Conservation (phyloP, 768 basidiomycete species). For the Amanita subjunquillea region DNA sequence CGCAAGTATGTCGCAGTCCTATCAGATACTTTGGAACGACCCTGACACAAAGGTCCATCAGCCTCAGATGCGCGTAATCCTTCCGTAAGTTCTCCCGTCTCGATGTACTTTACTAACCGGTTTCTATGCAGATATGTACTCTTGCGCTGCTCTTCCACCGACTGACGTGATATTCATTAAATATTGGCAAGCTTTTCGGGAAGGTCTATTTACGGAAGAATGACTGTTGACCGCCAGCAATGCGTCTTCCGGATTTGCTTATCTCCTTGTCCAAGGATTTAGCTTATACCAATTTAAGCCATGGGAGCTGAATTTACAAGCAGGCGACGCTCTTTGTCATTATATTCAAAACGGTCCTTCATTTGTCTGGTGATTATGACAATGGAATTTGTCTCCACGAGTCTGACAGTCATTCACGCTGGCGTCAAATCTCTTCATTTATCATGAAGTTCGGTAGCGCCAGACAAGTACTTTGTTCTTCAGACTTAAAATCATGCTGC, state of each 20-base stretch:
- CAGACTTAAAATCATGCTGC: background rate
- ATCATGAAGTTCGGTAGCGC: background rate
- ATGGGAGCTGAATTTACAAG: background rate
- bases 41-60: constrained; percentile 6
- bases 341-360: constrained; percentile 18
- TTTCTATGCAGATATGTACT: too few species aligned
- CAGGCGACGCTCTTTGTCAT: constrained; percentile 1
- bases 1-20: too few species aligned
- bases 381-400: background rate
- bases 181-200: constrained; percentile 13
- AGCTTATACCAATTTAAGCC: background rate
- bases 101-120: too few species aligned
- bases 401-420: background rate
- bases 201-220: constrained; percentile 11
- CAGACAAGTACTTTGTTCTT: background rate
- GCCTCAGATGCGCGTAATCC: too few species aligned
- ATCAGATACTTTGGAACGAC: background rate
- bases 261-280: background rate
- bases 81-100: too few species aligned
- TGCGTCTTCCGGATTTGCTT: background rate
- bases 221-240: background rate
- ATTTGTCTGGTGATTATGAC: constrained; percentile 13
- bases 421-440: background rate
- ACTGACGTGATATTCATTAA: constrained; percentile 3
- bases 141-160: too few species aligned